These are phyloP conservation scores for Glarea lozoyensis DNA, from an alignment of 495 filamentous ascomycete species.

Conservation along the genomic window DNA sequence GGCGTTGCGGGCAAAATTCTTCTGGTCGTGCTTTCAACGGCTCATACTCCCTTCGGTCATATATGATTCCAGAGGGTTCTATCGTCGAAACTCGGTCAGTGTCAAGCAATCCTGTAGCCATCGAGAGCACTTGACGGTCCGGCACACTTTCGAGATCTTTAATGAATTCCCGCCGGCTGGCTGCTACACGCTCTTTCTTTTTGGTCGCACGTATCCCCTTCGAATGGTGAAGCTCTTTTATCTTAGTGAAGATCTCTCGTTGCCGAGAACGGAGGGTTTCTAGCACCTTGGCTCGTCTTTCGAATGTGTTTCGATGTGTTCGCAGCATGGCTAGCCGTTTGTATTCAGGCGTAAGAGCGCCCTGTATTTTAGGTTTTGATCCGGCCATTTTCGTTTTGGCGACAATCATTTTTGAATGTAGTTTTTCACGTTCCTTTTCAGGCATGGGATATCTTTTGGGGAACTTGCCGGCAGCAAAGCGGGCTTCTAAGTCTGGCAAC, in stretches of 20 bases:
- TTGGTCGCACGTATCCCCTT: slow-evolving; percentile 1
- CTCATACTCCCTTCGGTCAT: slow-evolving; percentile 19
- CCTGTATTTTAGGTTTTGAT: not conserved
- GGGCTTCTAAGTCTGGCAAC: slow-evolving; percentile 24
- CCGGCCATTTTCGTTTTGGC: not conserved
- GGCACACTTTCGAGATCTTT: not conserved
- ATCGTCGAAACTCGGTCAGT: not conserved
- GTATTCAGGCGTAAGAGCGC: not conserved
- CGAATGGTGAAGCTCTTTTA: slow-evolving; percentile 4
- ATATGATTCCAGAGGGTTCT: slow-evolving; percentile 12
- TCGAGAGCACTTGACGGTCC: too few species aligned
- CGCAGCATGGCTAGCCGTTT: not conserved
- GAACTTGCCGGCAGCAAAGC: slow-evolving; percentile 15
- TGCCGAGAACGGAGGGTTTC: not conserved
- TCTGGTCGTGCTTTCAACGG: slow-evolving; percentile 12
- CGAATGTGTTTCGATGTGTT: not conserved
- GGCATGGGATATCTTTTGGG: not conserved
- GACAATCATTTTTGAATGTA: not conserved
- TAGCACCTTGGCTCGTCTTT: not conserved
- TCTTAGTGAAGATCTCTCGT: not conserved
- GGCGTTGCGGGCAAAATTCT: slow-evolving; percentile 13
- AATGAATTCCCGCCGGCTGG: too few species aligned
- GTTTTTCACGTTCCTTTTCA: not conserved
- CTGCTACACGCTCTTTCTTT: too few species aligned
- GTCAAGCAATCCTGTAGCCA: not conserved